A percentile compares a stretch with the other conserved stretches of the same genome.
Evolutionary conservation across 208 protist species (phyloP).

Genomic region (Blechomonas ayalai): DNA sequence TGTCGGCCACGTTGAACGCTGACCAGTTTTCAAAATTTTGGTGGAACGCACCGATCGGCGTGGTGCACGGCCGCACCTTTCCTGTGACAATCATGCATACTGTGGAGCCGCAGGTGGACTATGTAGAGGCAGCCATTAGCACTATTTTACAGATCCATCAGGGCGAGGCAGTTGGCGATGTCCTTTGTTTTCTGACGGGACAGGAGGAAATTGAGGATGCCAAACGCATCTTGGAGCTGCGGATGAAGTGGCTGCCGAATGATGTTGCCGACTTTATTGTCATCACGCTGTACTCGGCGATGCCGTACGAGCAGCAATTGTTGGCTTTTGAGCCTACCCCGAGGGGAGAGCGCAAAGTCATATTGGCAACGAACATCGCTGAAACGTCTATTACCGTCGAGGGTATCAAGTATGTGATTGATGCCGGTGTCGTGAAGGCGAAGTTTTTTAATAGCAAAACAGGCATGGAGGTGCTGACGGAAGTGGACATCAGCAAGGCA

Average conservation of each 20-base stretch:
- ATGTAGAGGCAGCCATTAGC: constrained; percentile 95
- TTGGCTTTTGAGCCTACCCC: constrained; percentile 94
- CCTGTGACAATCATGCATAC: constrained; percentile 92
- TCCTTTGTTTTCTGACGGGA: constrained; percentile 99
- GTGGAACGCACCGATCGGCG: constrained; percentile 88
- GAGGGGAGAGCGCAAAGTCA: constrained; percentile 85
- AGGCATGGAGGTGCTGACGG: constrained; percentile 95
- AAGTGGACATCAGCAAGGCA: constrained; percentile 91
- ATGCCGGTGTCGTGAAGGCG: constrained; percentile 96
- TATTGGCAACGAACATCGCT: constrained; percentile 99
- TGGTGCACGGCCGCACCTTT: constrained; percentile 87
- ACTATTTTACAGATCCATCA: constrained; percentile 97
- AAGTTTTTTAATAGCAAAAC: constrained; percentile 96
- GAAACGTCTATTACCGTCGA: constrained; percentile 99
- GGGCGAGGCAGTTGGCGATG: constrained; percentile 94
- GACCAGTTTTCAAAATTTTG: constrained; percentile 94
- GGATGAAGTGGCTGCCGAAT: constrained; percentile 65
- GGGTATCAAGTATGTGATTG: constrained; percentile 98
- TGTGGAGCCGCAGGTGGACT: constrained; percentile 93
- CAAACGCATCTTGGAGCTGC: constrained; percentile 72
- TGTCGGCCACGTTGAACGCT: constrained; percentile 97
- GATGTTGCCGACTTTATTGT: constrained; percentile 60
- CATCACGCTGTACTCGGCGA: constrained; percentile 90
- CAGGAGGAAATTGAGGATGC: constrained; percentile 90
- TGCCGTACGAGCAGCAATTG: constrained; percentile 96